Percentiles rank a stretch among this genome's conserved stretches.
These are phyloP conservation scores for Hebeloma cylindrosporum DNA, from an alignment of 768 basidiomycete species.

Conservation along the genomic window DNA sequence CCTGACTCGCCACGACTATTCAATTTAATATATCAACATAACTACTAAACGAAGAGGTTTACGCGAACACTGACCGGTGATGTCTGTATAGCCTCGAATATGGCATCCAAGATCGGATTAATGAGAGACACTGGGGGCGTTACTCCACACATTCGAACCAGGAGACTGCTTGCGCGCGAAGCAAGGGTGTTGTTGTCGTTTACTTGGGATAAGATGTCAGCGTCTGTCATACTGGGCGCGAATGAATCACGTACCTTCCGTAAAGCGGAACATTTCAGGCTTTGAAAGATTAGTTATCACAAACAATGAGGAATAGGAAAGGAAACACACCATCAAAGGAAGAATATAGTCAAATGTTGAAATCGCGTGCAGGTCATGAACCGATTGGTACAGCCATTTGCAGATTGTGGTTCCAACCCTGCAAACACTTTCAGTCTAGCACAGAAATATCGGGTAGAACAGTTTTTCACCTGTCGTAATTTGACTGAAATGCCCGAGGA, in stretches of 20 bases:
- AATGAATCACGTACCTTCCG: conserved; percentile 51
- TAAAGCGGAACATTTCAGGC: conserved; percentile 76
- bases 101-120: conserved; percentile 63
- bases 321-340: conserved; percentile 65
- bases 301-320: conserved; percentile 5
- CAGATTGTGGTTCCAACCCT: conserved; percentile 69
- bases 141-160: conserved; percentile 85
- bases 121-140: conserved; percentile 72
- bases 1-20: conserved; percentile 86
- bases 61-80: conserved; percentile 56
- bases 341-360: conserved; percentile 80
- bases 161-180: conserved; percentile 60
- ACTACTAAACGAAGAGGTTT: background rate
- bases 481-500: conserved; percentile 77
- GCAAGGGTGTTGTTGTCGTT: conserved; percentile 75
- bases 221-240: background rate
- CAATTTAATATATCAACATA: conserved; percentile 6
- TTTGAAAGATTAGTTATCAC: conserved; percentile 21
- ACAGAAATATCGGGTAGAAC: conserved; percentile 3
- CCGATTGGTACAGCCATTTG: conserved; percentile 73
- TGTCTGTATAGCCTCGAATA: conserved; percentile 74
- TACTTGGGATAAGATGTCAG: conserved; percentile 37
- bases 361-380: conserved; percentile 77
- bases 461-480: conserved; percentile 68
- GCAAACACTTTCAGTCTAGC: conserved; percentile 6